Evolutionary conservation across 2,329 filamentous ascomycete genomes (phyloP).

Genomic region (Pestalotiopsis sp.): DNA sequence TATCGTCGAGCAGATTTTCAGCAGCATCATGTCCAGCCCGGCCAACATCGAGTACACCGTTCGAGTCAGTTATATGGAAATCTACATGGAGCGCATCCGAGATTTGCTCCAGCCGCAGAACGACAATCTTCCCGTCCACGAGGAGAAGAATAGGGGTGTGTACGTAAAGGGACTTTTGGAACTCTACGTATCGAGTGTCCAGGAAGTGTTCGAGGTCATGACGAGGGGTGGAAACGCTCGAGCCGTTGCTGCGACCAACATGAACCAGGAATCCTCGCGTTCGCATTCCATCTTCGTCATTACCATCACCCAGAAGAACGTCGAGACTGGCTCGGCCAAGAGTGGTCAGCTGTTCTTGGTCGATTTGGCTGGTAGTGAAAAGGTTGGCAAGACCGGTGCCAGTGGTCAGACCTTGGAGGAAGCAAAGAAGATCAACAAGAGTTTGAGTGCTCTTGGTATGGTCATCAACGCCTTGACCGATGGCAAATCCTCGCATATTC

Average conservation of each 20-base stretch:
- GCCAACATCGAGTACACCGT: constrained; percentile 98
- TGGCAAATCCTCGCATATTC: constrained; percentile 93
- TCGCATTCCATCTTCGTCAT: constrained; percentile 99
- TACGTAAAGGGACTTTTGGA: constrained; percentile 96
- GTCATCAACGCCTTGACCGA: constrained; percentile 98
- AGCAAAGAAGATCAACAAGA: constrained; percentile 99
- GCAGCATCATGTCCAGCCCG: constrained; percentile 88
- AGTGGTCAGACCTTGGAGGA: constrained; percentile 97
- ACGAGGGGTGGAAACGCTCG: constrained; percentile 85
- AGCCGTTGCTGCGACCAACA: constrained; percentile 95
- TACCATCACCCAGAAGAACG: constrained; percentile 95
- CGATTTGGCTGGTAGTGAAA: constrained; percentile 97
- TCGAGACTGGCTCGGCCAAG: constrained; percentile 93
- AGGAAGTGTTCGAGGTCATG: constrained; percentile 97
- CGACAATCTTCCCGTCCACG: constrained; percentile 96
- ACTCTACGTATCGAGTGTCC: constrained; percentile 93
- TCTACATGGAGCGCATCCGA: constrained; percentile 98
- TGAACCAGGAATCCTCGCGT: constrained; percentile 98
- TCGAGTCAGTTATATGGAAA: constrained; percentile 98
- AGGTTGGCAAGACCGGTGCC: constrained; percentile 97
- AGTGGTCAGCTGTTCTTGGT: constrained; percentile 97
- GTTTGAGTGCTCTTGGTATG: constrained; percentile 96
- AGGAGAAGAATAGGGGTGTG: constrained; percentile 93
- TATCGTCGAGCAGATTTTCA: constrained; percentile 97
- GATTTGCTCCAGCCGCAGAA: constrained; percentile 92